A percentile compares a stretch with the other conserved stretches of the same genome.
Conservation (phyloP, 2,329 filamentous ascomycete genomes). For the Chaetomiaceae sp. region DNA sequence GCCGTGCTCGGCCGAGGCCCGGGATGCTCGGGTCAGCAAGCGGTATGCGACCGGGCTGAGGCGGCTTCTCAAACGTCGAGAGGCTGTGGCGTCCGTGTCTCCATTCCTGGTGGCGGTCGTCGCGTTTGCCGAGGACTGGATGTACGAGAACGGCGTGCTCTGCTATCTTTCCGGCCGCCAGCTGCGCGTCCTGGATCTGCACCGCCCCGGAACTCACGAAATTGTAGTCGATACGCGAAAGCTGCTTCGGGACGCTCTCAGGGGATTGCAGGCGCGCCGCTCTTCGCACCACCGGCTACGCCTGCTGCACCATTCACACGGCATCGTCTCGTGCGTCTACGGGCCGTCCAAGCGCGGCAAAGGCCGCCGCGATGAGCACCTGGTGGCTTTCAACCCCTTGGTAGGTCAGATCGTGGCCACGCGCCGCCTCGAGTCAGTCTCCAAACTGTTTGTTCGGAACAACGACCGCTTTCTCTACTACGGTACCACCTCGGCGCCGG, state of each 20-base stretch:
- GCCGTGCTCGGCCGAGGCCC: constrained; percentile 28
- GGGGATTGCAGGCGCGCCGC: constrained; percentile 29
- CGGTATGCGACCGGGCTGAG: constrained; percentile 49
- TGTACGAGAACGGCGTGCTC: constrained; percentile 57
- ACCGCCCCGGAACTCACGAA: constrained; percentile 42
- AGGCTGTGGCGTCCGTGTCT: constrained; percentile 53
- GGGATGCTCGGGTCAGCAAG: constrained; percentile 26
- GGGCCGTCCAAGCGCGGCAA: constrained; percentile 33
- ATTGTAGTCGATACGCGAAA: constrained; percentile 48
- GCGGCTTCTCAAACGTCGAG: constrained; percentile 53
- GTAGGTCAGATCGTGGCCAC: constrained; percentile 36
- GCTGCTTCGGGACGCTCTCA: constrained; percentile 33
- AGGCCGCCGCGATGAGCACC: constrained; percentile 13
- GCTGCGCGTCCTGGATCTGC: constrained; percentile 55
- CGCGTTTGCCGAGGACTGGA: constrained; percentile 53
- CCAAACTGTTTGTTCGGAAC: constrained; percentile 63
- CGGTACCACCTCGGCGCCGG: constrained; percentile 54
- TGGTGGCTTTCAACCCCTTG: constrained; percentile 46
- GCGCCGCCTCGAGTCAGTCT: constrained; percentile 38
- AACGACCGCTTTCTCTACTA: constrained; percentile 56
- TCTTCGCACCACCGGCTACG: constrained; percentile 46
- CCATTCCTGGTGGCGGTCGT: constrained; percentile 58
- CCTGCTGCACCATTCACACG: constrained; percentile 51
- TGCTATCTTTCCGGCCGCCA: constrained; percentile 50
- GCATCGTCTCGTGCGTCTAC: constrained; percentile 53